Percentiles rank a stretch among this genome's conserved stretches.
Conservation (phyloP, 2,329 filamentous ascomycete genomes). For the Aciculosporium take region DNA sequence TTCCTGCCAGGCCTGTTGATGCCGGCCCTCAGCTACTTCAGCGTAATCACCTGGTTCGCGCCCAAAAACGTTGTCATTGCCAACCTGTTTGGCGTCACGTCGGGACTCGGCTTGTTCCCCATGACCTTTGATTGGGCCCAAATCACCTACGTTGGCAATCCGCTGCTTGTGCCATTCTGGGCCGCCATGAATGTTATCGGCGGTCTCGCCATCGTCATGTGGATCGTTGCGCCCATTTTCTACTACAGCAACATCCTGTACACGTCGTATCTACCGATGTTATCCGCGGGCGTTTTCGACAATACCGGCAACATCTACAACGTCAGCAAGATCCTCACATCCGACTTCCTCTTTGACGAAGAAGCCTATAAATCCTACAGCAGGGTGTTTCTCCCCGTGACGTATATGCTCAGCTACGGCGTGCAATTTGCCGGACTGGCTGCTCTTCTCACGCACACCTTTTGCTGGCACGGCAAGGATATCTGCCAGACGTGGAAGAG, state of each 20-base stretch:
- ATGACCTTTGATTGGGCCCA: constrained; percentile 88
- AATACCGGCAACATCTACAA: constrained; percentile 70
- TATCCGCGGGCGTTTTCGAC: constrained; percentile 75
- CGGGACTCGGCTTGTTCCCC: constrained; percentile 70
- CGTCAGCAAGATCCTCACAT: constrained; percentile 63
- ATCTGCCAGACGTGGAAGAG: constrained; percentile 65
- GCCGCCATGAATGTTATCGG: constrained; percentile 73
- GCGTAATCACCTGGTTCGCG: constrained; percentile 75
- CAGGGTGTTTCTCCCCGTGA: constrained; percentile 72
- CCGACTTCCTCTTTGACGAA: constrained; percentile 64
- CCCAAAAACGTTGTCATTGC: constrained; percentile 76
- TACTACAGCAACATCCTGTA: constrained; percentile 72
- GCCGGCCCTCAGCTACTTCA: constrained; percentile 79
- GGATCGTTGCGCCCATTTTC: constrained; percentile 64
- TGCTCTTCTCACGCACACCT: constrained; percentile 65
- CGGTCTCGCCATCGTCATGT: constrained; percentile 70
- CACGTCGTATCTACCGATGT: constrained; percentile 73
- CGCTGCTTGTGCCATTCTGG: constrained; percentile 73
- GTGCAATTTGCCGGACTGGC: constrained; percentile 75
- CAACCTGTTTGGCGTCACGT: constrained; percentile 76
- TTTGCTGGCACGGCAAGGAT: constrained; percentile 72
- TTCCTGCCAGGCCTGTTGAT: constrained; percentile 72
- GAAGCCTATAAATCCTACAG: constrained; percentile 70
- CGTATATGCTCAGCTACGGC: constrained; percentile 75
- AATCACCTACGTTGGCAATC: constrained; percentile 76